Base-by-base conservation (phyloP, 192 early-diverging fungal species). In the Rhizoclosmatium sp. region DNA sequence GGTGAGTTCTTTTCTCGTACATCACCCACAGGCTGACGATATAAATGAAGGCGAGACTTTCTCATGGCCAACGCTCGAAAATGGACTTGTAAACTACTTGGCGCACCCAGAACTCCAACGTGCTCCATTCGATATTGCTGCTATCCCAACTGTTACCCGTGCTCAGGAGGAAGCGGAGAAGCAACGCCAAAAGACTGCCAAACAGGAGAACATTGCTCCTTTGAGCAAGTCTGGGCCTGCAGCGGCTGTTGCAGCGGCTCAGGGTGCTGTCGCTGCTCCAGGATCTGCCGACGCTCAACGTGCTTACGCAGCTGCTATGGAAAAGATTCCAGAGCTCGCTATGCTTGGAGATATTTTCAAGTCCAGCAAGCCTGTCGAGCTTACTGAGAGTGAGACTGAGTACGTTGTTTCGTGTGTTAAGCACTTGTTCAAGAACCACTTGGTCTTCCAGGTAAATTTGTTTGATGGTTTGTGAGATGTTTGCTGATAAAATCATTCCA, bases 381-480 rank as follows among this genome's bases (percentile, higher is more conserved):
- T 98, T 31, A 98, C 96, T 19, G 98, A 99, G 80, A 87, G 91
- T 10, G 98, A 98, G 83, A 96, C 95, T 10, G 98, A 99, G 83
- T 99, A 99, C 85, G 91, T 92, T 41, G 95, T 99, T 65, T 85
- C 87, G 23, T 96, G 93, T 76, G 82, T 97, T 68, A 98, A 98
- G 85, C 98, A 99, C 75, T 89, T 97, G n/a, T 99, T 95, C 81
- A 84, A 87, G 60, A 84, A 89, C 40, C 95, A 98, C 71, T 75
- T 99, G 73, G 94, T 99, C 9, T 97, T 98, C 88, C 95, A 99
- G 89, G 92, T 93, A 90, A 59, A 48, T 10, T 2, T 76, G 31
- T 31, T 31, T 31, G 10, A 56, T 56, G 54, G 1, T 56, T 56
- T 56, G 9, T 56, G 9, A 14, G 0, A 14, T 56, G 49, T 58